A percentile compares a stretch with the other conserved stretches of the same genome.
phyloP scores from a whole-genome alignment of 441 rosid species.

The Erysimum cheiri region DNA sequence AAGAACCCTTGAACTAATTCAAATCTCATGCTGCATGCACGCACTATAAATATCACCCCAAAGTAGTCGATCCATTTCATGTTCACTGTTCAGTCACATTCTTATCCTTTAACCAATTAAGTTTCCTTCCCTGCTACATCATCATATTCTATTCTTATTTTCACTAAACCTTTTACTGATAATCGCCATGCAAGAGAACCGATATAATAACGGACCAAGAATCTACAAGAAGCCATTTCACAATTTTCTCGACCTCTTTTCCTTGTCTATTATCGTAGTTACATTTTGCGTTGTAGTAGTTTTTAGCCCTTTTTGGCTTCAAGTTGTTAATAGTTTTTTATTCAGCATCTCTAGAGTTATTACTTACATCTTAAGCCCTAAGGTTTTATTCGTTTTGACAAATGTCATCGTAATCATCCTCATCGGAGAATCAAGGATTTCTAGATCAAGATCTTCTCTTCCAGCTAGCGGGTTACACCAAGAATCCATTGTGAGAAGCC shows the following conservation, averaged over 20 bases:
- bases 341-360: constrained; percentile 36
- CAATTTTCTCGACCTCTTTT: constrained; percentile 38
- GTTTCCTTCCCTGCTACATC: constrained; percentile 32
- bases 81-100: constrained; percentile 48
- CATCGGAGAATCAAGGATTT: constrained; percentile 48
- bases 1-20: constrained; percentile 33
- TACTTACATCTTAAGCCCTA: constrained; percentile 35
- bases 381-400: constrained; percentile 48
- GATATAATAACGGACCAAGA: constrained; percentile 44
- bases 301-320: constrained; percentile 45
- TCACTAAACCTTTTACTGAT: constrained; percentile 10
- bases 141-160: constrained; percentile 13
- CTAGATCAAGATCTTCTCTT: constrained; percentile 40
- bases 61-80: constrained; percentile 33
- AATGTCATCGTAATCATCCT: constrained; percentile 48
- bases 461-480: constrained; percentile 30
- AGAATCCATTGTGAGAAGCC: constrained; percentile 40
- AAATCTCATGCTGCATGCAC: constrained; percentile 24
- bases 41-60: constrained; percentile 43
- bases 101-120: constrained; percentile 28
- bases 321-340: constrained; percentile 39
- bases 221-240: constrained; percentile 43
- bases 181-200: constrained; percentile 42
- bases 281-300: constrained; percentile 37
- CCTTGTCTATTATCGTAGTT: constrained; percentile 34